A percentile compares a stretch with the other conserved stretches of the same genome.
phyloP scores from a whole-genome alignment of 1,284 basidiomycete species.

The Apiotrichum akiyoshidainum region DNA sequence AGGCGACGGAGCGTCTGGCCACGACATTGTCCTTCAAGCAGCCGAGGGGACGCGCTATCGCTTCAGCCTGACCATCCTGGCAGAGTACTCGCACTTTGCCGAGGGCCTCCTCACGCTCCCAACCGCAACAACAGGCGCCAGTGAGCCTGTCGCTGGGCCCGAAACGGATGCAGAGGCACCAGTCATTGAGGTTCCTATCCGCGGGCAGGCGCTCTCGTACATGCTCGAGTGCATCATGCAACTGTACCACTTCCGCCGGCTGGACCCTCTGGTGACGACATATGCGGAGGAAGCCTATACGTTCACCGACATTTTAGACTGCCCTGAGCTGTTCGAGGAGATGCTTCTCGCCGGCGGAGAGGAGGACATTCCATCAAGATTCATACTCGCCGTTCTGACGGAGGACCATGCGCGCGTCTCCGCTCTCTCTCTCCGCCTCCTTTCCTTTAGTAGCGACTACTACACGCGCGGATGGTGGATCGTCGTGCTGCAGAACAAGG shows the following conservation, averaged over 20 bases:
- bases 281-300: neutral
- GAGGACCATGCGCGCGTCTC: neutral
- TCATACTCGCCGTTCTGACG: neutral
- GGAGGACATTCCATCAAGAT: neutral
- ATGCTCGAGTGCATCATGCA: neutral
- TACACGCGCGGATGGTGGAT: conserved; percentile 2
- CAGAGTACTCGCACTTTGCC: conserved; percentile 4
- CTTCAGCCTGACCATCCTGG: neutral
- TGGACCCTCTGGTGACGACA: neutral
- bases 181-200: neutral
- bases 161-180: neutral
- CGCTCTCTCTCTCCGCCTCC: neutral
- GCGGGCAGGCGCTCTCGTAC: neutral
- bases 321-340: neutral
- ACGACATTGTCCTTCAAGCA: conserved; percentile 1
- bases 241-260: neutral
- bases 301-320: neutral
- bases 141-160: neutral
- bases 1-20: neutral
- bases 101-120: neutral
- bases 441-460: conserved; percentile 1
- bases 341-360: neutral
- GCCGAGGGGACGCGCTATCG: neutral
- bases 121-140: neutral
- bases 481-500: neutral